Conservation (phyloP, 352 stramenopile species). For the Phytophthora tentaculata region DNA sequence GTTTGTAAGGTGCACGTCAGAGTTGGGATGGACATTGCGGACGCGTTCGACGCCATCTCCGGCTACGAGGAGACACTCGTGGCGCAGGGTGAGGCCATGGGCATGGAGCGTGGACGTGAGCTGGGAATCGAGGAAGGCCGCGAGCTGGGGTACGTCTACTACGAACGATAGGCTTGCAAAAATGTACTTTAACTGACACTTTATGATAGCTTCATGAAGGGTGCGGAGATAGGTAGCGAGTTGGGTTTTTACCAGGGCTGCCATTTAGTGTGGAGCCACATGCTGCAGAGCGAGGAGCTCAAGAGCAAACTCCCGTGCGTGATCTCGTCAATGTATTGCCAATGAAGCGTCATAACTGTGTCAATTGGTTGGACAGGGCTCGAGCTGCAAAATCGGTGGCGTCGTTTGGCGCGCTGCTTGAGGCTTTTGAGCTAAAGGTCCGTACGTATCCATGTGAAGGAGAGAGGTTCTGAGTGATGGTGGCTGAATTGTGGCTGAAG, state of each 20-base stretch:
- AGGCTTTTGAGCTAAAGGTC: constrained; percentile 77
- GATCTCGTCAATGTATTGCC: not conserved
- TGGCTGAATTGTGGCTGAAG: constrained; percentile 32
- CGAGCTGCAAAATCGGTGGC: constrained; percentile 66
- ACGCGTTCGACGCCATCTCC: constrained; percentile 79
- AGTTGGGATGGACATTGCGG: constrained; percentile 60
- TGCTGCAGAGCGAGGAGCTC: constrained; percentile 49
- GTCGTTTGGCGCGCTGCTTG: constrained; percentile 59
- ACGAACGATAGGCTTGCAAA: not conserved
- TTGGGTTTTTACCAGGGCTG: constrained; percentile 86
- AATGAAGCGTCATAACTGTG: constrained; percentile 4
- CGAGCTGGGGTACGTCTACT: constrained; percentile 63
- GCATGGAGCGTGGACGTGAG: constrained; percentile 56
- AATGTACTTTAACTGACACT: constrained; percentile 2
- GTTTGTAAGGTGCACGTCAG: constrained; percentile 15
- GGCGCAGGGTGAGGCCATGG: constrained; percentile 69
- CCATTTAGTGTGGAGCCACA: constrained; percentile 69
- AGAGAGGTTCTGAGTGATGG: not conserved
- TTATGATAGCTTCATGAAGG: constrained; percentile 68
- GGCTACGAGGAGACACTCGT: constrained; percentile 75
- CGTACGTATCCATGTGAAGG: constrained; percentile 1
- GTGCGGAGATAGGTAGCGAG: constrained; percentile 83
- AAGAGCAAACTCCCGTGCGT: constrained; percentile 56
- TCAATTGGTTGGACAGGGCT: constrained; percentile 35
- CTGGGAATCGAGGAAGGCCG: constrained; percentile 77